A percentile compares a stretch with the other conserved stretches of the same genome.
Evolutionary conservation across 805 yeast genomes (phyloP).

Genomic region (Metschnikowia proteae): DNA sequence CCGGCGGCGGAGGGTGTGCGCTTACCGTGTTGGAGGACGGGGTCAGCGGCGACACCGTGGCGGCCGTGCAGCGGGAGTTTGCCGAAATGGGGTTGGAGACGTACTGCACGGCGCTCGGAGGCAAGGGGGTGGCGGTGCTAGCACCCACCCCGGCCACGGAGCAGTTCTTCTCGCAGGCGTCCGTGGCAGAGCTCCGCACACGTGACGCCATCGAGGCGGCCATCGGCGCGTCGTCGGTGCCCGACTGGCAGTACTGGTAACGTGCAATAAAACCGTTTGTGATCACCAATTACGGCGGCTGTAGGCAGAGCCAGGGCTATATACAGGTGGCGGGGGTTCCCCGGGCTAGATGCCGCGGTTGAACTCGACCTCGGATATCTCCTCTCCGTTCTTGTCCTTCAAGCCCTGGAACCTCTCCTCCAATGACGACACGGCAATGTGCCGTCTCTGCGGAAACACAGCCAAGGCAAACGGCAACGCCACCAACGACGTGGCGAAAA

Average conservation of each 20-base stretch:
- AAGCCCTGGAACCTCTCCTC: slow-evolving; percentile 63
- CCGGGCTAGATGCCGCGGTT: slow-evolving; percentile 84
- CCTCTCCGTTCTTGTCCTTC: slow-evolving; percentile 58
- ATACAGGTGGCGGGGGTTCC: background rate
- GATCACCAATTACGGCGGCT: too few species aligned
- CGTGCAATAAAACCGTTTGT: background rate
- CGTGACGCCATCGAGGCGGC: slow-evolving; percentile 47
- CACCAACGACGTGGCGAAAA: slow-evolving; percentile 77
- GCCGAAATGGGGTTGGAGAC: slow-evolving; percentile 59
- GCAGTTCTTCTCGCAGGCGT: slow-evolving; percentile 26
- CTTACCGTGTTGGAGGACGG: slow-evolving; percentile 68
- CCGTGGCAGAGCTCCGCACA: slow-evolving; percentile 35
- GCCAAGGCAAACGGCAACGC: slow-evolving; percentile 95
- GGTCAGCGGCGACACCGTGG: slow-evolving; percentile 30
- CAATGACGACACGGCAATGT: slow-evolving; percentile 51
- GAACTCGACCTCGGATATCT: slow-evolving; percentile 64
- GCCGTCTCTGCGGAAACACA: slow-evolving; percentile 87
- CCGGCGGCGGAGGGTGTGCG: slow-evolving; percentile 99
- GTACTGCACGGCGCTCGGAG: slow-evolving; percentile 80
- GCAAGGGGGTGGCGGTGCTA: slow-evolving; percentile 75
- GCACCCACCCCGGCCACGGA: slow-evolving; percentile 9
- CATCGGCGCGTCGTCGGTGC: slow-evolving; percentile 41
- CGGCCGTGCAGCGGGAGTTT: slow-evolving; percentile 35
- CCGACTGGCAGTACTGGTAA: slow-evolving; percentile 64
- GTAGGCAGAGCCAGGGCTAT: too few species aligned